Conservation (phyloP, 2,329 filamentous ascomycete species). For the Arthrobotrys iridis region DNA sequence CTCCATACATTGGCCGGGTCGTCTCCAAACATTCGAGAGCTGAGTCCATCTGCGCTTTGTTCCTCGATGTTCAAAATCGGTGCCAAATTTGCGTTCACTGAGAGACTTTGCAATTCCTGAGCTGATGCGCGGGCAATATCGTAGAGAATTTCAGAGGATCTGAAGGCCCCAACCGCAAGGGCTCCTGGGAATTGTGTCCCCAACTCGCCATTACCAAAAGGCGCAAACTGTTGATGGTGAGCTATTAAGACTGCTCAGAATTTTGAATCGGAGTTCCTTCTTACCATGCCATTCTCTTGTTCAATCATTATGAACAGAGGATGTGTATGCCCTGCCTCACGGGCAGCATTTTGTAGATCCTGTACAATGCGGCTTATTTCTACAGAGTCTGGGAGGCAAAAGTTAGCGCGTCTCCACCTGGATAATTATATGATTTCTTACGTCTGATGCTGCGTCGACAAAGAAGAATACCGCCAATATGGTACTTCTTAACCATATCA, state of each 20-base stretch:
- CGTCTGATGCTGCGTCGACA: conserved; percentile 88
- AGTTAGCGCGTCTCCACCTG: neutral
- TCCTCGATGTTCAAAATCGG: conserved; percentile 95
- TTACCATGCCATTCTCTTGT: conserved; percentile 83
- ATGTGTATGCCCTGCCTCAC: conserved; percentile 86
- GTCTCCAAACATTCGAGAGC: conserved; percentile 88
- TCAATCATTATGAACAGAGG: conserved; percentile 91
- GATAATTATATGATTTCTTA: conserved; percentile 60
- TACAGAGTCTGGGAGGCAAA: conserved; percentile 76
- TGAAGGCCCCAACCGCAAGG: conserved; percentile 95
- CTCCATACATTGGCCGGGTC: conserved; percentile 95
- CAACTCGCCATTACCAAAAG: conserved; percentile 57
- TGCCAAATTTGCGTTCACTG: conserved; percentile 94
- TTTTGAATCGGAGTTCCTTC: neutral
- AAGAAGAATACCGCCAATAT: conserved; percentile 86
- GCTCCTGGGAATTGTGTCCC: conserved; percentile 84
- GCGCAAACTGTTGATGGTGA: conserved; percentile 57
- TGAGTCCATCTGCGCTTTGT: conserved; percentile 86
- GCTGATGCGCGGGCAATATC: conserved; percentile 92
- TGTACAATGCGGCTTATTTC: conserved; percentile 88
- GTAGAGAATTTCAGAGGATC: conserved; percentile 83
- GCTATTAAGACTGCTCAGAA: conserved; percentile 2
- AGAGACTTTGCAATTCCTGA: conserved; percentile 88
- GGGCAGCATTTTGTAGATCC: conserved; percentile 90
- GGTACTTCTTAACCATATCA: conserved; percentile 78